Evolutionary conservation across 257 asterid genomes (phyloP).

Genomic region (Gynochthodes officinalis): DNA sequence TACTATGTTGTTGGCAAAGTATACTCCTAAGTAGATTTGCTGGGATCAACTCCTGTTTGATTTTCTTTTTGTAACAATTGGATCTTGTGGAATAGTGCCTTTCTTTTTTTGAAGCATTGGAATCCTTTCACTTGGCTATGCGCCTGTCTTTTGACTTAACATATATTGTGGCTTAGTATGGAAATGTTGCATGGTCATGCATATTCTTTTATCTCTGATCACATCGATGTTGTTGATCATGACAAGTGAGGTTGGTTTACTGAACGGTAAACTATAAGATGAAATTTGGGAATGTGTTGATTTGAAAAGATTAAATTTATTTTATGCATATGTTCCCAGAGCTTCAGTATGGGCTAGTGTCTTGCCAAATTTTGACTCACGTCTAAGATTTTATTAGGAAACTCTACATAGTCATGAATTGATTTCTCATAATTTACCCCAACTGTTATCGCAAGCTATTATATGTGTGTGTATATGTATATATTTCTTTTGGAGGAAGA

Average conservation of each 20-base stretch:
- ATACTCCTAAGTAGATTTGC: conserved; percentile 15
- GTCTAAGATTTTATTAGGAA: no score
- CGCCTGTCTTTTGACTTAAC: not conserved
- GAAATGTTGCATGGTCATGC: not conserved
- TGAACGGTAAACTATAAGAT: not conserved
- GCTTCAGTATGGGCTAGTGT: not conserved
- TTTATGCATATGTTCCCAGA: not conserved
- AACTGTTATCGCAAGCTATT: not conserved
- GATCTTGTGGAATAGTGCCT: conserved; percentile 1
- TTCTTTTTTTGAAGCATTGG: not conserved
- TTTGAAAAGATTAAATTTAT: not conserved
- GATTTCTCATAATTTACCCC: not conserved
- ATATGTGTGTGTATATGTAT: no score
- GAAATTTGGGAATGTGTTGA: not conserved
- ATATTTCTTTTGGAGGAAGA: not conserved
- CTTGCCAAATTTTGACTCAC: no score
- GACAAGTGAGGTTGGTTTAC: not conserved
- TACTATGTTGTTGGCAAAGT: conserved; percentile 22
- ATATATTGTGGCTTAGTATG: not conserved
- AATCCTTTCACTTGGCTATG: not conserved
- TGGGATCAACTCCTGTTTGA: not conserved
- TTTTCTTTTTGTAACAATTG: conserved; percentile 16
- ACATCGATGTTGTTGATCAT: not conserved
- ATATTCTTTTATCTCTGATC: not conserved
- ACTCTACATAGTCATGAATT: no score